Conservation (phyloP, 2,329 filamentous ascomycete species). For the Emmonsia crescens region DNA sequence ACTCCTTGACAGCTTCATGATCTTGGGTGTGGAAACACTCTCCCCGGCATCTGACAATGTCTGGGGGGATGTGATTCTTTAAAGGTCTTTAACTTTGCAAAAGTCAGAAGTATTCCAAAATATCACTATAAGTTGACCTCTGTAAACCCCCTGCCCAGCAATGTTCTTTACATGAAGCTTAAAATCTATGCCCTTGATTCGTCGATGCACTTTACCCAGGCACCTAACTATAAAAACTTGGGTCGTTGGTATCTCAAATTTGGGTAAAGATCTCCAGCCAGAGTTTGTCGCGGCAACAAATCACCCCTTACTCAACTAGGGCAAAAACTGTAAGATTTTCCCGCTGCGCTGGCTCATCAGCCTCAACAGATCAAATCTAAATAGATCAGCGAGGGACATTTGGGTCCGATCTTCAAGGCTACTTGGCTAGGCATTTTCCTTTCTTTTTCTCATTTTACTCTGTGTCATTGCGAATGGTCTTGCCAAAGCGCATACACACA, state of each 20-base stretch:
- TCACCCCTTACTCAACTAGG: background rate
- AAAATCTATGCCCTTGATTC: background rate
- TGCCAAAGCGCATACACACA: background rate
- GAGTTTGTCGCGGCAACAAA: background rate
- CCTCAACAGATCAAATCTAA: background rate
- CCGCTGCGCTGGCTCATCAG: background rate
- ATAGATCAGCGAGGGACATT: background rate
- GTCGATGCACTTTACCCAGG: background rate
- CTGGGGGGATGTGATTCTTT: background rate
- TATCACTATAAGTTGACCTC: background rate
- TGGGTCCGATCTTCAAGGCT: background rate
- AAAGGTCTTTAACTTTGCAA: background rate
- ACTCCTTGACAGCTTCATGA: background rate
- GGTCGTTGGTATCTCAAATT: background rate
- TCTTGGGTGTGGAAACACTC: background rate
- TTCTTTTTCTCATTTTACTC: background rate
- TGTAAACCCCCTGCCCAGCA: background rate
- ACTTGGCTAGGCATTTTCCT: background rate
- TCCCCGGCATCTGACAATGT: background rate
- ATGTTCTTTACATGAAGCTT: background rate
- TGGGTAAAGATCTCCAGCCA: background rate
- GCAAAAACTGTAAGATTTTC: background rate
- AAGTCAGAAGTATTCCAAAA: background rate
- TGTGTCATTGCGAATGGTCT: background rate
- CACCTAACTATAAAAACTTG: background rate